These are phyloP conservation scores for Dothistroma pini DNA, from an alignment of 2,329 filamentous ascomycete genomes.

Conservation along the genomic window DNA sequence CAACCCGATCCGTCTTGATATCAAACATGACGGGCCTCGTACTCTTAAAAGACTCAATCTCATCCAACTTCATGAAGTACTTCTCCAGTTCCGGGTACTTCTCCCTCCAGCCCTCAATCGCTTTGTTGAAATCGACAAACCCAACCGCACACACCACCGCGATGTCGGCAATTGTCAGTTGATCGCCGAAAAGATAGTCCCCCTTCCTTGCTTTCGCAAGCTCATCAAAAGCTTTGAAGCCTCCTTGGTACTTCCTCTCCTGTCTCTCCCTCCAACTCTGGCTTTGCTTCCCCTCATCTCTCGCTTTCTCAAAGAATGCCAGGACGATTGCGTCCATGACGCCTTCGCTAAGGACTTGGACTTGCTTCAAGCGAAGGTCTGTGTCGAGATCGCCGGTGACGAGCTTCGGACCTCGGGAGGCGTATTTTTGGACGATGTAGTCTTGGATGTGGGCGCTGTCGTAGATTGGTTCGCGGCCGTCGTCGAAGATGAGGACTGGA, in stretches of 20 bases:
- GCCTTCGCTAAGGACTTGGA: slow-evolving; percentile 16
- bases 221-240: slow-evolving; percentile 16
- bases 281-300: slow-evolving; percentile 12
- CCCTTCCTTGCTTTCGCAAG: slow-evolving; percentile 10
- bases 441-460: slow-evolving; percentile 23
- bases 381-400: slow-evolving; percentile 18
- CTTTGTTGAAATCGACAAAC: slow-evolving; percentile 17
- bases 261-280: slow-evolving; percentile 16
- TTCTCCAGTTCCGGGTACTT: slow-evolving; percentile 15
- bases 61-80: slow-evolving; percentile 18
- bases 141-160: slow-evolving; percentile 22
- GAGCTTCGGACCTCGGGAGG: slow-evolving; percentile 12
- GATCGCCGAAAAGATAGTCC: slow-evolving; percentile 15
- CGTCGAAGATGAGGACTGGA: slow-evolving; percentile 19
- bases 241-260: slow-evolving; percentile 19
- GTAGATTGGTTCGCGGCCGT: slow-evolving; percentile 21
- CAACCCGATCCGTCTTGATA: slow-evolving; percentile 7
- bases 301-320: slow-evolving; percentile 19
- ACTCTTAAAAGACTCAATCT: slow-evolving; percentile 12
- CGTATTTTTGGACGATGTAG: slow-evolving; percentile 20
- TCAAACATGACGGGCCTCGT: slow-evolving; percentile 22
- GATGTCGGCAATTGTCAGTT: slow-evolving; percentile 24
- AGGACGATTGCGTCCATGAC: slow-evolving; percentile 22
- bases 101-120: slow-evolving; percentile 17
- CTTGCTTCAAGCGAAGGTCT: slow-evolving; percentile 16